Evolutionary conservation across 306 rosid species (phyloP), one percentile per base, ranked within the genome.

Genomic region (Dryas octopetala): DNA sequence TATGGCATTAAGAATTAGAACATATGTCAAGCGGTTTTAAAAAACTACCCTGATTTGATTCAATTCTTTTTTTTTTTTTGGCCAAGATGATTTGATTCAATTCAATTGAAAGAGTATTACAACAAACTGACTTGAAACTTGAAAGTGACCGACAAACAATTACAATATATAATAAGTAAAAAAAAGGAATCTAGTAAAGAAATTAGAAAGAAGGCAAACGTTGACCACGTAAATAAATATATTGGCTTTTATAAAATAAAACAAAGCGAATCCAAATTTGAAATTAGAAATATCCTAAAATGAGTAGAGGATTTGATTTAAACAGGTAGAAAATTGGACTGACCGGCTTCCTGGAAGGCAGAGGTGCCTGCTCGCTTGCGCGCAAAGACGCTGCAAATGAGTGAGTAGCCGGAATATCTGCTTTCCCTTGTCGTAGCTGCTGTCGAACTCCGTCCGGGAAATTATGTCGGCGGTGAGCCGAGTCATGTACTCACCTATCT

Each of bases 271-370:
- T 70, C 40, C 47, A 41, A 62, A 14, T 54, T 32, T 1, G 2
- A 47, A 23, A 14, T 54, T 32, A 32, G 0, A 47, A 23, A 62
- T 44, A 67, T 17, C 1, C 44, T 55, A 32, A 32, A 32, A 32
- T 32, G 3, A 19, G 19, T 19, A 19, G 0, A 19, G 19, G 19
- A 19, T 19, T 19, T 19, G 19, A 19, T 19, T 19, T 19, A 19
- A 19, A 19, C 0, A 19, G 38, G 38, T 32, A 2, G 2, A 32
- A 32, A 32, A 32, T 32, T 32, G 2, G 3, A 65, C 66, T 14
- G n/a, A 94, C 97, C 99, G 84, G 86, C 99, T 96, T 26, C 99
- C 99, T 7, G 99, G 99, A 8, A 92, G 69, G 76, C 93, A 96
- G 5, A 92, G 86, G 70, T 85, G 91, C 12, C 91, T 88, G 78